A percentile compares a stretch with the other conserved stretches of the same genome.
Evolutionary conservation across 768 basidiomycete species (phyloP).

Genomic region (Podaxis sp.): DNA sequence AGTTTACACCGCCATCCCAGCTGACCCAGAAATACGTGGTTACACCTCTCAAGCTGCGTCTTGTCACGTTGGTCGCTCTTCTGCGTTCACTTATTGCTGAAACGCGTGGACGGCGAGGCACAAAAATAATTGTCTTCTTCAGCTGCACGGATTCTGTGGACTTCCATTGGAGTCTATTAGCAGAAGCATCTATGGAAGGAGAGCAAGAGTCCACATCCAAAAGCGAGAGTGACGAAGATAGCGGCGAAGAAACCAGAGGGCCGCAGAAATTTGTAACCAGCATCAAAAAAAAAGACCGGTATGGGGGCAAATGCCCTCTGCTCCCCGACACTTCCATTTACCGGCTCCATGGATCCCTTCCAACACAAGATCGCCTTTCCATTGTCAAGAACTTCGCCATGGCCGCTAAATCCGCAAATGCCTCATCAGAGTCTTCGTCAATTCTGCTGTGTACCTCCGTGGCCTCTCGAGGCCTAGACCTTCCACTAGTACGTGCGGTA

Average conservation of each 20-base stretch:
- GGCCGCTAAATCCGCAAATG: conserved; percentile 15
- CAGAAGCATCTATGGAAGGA: conserved; percentile 60
- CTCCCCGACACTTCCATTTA: conserved; percentile 81
- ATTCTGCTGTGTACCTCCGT: conserved; percentile 95
- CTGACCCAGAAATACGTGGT: conserved; percentile 87
- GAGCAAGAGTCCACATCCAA: conserved; percentile 16
- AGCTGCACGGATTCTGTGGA: conserved; percentile 98
- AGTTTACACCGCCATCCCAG: conserved; percentile 91
- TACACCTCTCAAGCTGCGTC: conserved; percentile 88
- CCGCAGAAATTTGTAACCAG: neutral
- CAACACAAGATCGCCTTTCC: conserved; percentile 72
- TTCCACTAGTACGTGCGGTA: conserved; percentile 91
- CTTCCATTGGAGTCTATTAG: conserved; percentile 88
- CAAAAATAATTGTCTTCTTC: conserved; percentile 90
- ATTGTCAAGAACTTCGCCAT: conserved; percentile 81
- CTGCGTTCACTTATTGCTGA: conserved; percentile 76
- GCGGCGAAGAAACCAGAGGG: conserved; percentile 20
- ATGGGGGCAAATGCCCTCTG: conserved; percentile 57
- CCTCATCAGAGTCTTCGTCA: conserved; percentile 39
- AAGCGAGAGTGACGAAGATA: conserved; percentile 17
- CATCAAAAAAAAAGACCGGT: conserved; percentile 11
- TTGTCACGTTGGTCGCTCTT: conserved; percentile 85
- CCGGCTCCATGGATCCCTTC: conserved; percentile 90
- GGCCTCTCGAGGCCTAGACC: conserved; percentile 95
- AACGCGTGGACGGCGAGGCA: conserved; percentile 43